Percentiles rank a stretch among this genome's conserved stretches.
These are phyloP conservation scores for Diaporthe sp. DNA, from an alignment of 2,329 filamentous ascomycete genomes.

Conservation along the genomic window DNA sequence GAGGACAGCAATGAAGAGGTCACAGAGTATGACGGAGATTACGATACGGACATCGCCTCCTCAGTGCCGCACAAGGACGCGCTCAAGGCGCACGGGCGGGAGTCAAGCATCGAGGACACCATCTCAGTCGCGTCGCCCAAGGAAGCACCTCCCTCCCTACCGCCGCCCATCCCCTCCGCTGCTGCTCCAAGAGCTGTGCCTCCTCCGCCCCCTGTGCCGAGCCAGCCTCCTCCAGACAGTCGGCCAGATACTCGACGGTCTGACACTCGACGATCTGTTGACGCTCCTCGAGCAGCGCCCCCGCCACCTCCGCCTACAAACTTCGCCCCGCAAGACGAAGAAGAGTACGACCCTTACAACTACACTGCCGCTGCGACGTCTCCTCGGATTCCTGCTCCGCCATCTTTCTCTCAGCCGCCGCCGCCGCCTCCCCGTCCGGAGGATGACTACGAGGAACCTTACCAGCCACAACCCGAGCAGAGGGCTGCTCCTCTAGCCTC, in stretches of 20 bases:
- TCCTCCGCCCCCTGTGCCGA: conserved; percentile 74
- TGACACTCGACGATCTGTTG: conserved; percentile 71
- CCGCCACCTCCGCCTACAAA: conserved; percentile 71
- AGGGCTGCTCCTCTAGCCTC: conserved; percentile 59
- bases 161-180: conserved; percentile 69
- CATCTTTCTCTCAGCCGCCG: conserved; percentile 50
- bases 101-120: conserved; percentile 81
- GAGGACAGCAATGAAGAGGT: conserved; percentile 82
- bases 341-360: conserved; percentile 79
- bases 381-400: conserved; percentile 44
- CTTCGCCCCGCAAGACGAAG: conserved; percentile 64
- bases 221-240: conserved; percentile 63
- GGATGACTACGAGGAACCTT: conserved; percentile 59
- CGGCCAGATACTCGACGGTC: conserved; percentile 71
- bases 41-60: conserved; percentile 97
- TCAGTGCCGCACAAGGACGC: conserved; percentile 95
- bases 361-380: conserved; percentile 56
- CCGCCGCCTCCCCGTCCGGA: conserved; percentile 60
- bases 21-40: conserved; percentile 97
- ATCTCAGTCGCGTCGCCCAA: conserved; percentile 71
- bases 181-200: conserved; percentile 67
- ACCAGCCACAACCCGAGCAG: conserved; percentile 59
- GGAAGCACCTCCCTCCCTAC: conserved; percentile 59
- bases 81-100: conserved; percentile 83
- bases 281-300: conserved; percentile 78